These are phyloP conservation scores for Serendipita sp. DNA, from an alignment of 768 basidiomycete genomes.

Conservation along the genomic window DNA sequence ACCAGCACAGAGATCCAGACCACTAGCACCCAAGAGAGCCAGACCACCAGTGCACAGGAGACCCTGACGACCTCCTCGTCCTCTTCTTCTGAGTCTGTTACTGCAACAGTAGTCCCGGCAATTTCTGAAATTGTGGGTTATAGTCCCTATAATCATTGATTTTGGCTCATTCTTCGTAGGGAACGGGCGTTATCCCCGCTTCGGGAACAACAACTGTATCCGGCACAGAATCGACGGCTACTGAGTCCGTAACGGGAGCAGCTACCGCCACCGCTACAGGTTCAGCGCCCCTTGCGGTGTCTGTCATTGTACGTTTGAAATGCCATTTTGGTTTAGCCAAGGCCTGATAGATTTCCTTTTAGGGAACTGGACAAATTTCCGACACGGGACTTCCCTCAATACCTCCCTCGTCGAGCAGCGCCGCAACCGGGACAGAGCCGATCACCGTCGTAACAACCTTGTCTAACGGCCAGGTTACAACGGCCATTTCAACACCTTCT, in stretches of 20 bases:
- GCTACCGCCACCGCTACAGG: neutral
- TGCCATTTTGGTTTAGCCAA: neutral
- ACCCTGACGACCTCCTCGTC: neutral
- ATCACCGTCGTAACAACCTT: neutral
- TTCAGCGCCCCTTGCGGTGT: neutral
- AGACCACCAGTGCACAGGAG: neutral
- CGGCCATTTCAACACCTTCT: neutral
- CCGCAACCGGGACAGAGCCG: neutral
- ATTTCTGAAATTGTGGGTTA: neutral
- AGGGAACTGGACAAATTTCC: neutral
- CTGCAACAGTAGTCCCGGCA: neutral
- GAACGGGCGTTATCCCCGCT: conserved; percentile 5
- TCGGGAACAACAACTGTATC: neutral
- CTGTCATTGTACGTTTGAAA: neutral
- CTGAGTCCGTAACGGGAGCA: neutral
- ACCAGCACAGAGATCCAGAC: conserved; percentile 4
- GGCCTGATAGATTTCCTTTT: neutral
- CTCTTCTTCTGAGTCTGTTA: neutral
- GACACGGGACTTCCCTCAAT: neutral
- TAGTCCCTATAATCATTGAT: neutral
- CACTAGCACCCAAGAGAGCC: neutral
- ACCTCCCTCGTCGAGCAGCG: neutral
- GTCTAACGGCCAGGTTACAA: neutral
- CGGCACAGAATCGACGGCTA: neutral
- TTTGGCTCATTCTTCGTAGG: neutral